Conservation (phyloP, 176 grass and related monocot species). For the Musa troglodytarum region DNA sequence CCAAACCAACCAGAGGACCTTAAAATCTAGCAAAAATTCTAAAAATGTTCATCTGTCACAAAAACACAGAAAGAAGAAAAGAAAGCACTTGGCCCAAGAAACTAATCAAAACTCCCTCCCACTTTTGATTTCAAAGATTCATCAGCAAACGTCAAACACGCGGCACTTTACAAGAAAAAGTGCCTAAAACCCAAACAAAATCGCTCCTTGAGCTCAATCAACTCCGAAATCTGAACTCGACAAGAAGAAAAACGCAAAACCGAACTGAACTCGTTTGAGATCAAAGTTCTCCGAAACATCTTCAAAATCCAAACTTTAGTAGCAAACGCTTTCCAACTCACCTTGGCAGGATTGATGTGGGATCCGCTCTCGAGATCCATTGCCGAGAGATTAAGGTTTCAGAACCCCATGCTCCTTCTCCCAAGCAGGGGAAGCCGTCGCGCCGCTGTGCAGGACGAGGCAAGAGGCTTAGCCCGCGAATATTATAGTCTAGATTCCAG, state of each 20-base stretch:
- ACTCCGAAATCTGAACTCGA: background rate
- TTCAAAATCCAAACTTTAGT: conserved; percentile 3
- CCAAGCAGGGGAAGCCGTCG: background rate
- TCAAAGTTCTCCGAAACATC: conserved; percentile 2
- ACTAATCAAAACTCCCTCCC: background rate
- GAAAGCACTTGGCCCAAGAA: background rate
- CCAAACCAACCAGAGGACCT: background rate
- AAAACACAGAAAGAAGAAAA: background rate
- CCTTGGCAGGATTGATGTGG: conserved; percentile 33
- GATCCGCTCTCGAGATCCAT: conserved; percentile 63
- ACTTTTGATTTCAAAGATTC: background rate
- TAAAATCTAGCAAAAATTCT: background rate
- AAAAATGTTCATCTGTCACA: background rate
- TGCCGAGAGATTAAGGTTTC: background rate
- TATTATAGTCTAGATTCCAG: background rate
- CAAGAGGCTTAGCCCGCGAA: background rate
- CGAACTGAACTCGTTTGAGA: background rate
- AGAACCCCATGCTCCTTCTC: background rate
- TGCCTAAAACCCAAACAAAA: background rate
- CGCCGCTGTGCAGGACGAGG: background rate
- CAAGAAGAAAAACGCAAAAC: background rate
- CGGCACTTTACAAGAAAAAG: background rate
- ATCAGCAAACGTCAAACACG: background rate
- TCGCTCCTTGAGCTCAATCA: background rate
- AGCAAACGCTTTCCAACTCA: conserved; percentile 15